Base-by-base conservation (phyloP, 768 basidiomycete genomes). In the Nidula microcarpa region DNA sequence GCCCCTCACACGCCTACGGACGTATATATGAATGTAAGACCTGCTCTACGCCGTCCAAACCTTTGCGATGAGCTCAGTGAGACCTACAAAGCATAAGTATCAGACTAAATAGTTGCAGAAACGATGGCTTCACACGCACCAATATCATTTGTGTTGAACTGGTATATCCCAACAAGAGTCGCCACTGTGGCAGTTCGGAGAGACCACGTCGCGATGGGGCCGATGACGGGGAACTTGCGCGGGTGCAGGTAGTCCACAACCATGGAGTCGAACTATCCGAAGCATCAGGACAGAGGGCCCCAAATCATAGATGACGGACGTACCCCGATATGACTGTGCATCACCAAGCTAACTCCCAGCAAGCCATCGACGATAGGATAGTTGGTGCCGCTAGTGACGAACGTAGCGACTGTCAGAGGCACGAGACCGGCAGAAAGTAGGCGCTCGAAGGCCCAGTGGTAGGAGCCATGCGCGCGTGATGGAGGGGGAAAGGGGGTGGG, bases 121-220 rank as follows among this genome's bases (percentile, higher is more conserved):
- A 55, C 45, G 37, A 50, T 36, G n/a, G 6, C 8, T 43, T 16
- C 33, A 34, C 6, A 78, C 90, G 59, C 60, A 97, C 97, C 95
- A 57, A 99, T 86, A 66, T 98, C 96, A 65, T 96, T 94, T 43
- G 97, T 98, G 75, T 98, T 98, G 78, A 98, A 98, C 69, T 97
- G 89, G 74, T 97, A 99, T 5, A 98, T 81, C 13, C 97, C 96
- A 44, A 93, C 84, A 49, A 94, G 78, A 4, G 89, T 84, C 17
- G 85, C 92, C 37, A 86, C 82, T 32, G 97, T 98, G 5, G 85
- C 74, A 5, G 81, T 69, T 46, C 94, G 80, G 52, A 98, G 76
- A 6, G 75, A 67, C 96, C 96, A 98, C n/a, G 75, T 83, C 10
- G 69, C 61, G 45, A 86, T 51, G 1, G 75, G 82, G 9, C 91